Evolutionary conservation across 441 rosid species (phyloP).

Genomic region (Populus hybrid): DNA sequence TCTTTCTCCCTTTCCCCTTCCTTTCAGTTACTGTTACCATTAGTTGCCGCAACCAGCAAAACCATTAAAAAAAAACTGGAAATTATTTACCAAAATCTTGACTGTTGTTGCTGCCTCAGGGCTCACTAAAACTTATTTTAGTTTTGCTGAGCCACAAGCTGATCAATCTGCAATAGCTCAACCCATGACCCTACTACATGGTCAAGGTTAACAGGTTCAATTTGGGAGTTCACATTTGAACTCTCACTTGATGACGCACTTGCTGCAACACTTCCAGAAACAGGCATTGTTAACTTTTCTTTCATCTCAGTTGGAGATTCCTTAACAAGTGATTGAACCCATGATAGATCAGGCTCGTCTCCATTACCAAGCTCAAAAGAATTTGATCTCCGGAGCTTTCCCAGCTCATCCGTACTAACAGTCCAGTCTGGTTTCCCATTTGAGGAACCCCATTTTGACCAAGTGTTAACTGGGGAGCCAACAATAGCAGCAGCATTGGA

Average conservation of each 20-base stretch:
- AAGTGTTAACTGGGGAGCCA: slow-evolving; percentile 32
- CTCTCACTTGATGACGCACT: slow-evolving; percentile 27
- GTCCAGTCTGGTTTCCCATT: slow-evolving; percentile 32
- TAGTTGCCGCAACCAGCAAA: slow-evolving; percentile 32
- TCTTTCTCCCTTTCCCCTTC: slow-evolving; percentile 22
- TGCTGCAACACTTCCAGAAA: slow-evolving; percentile 16
- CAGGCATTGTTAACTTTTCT: slow-evolving; percentile 17
- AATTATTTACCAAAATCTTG: slow-evolving; percentile 59
- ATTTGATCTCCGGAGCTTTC: slow-evolving; percentile 25
- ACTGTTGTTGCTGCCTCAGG: slow-evolving; percentile 35
- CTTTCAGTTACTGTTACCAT: slow-evolving; percentile 37
- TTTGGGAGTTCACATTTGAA: slow-evolving; percentile 50
- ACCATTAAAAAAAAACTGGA: slow-evolving; percentile 32
- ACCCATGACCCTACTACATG: slow-evolving; percentile 47
- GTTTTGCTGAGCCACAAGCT: slow-evolving; percentile 87
- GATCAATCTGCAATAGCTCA: slow-evolving; percentile 63
- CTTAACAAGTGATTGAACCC: slow-evolving; percentile 43
- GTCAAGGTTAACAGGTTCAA: slow-evolving; percentile 46
- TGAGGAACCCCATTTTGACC: slow-evolving; percentile 34
- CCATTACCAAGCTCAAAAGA: slow-evolving; percentile 32
- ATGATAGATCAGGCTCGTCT: slow-evolving; percentile 44
- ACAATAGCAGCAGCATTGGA: slow-evolving; percentile 33
- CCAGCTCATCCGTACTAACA: slow-evolving; percentile 27
- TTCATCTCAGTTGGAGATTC: slow-evolving; percentile 38
- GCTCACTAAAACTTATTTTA: slow-evolving; percentile 27